Evolutionary conservation across 371 early-diverging fungal species (phyloP).

Genomic region (Mucor velutinosus): DNA sequence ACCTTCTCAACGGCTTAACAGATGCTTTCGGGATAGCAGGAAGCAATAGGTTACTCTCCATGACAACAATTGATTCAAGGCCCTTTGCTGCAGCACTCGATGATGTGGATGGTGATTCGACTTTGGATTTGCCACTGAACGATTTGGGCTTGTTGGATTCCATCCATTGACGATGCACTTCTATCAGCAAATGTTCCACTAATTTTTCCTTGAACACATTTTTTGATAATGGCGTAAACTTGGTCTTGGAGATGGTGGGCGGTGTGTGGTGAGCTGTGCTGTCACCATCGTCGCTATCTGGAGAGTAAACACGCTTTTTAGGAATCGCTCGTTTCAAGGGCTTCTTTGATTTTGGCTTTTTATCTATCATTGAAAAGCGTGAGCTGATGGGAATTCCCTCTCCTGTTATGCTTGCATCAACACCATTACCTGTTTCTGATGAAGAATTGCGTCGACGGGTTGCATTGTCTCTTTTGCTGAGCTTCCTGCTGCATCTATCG

Average conservation of each 20-base stretch:
- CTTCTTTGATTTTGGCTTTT: background rate
- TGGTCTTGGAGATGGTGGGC: background rate
- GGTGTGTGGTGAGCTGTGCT: background rate
- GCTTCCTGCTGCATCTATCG: constrained; percentile 67
- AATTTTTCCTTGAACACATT: constrained; percentile 14
- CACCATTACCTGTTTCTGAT: background rate
- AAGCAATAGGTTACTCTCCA: constrained; percentile 19
- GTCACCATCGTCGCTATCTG: constrained; percentile 10
- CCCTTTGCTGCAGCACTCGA: constrained; percentile 1
- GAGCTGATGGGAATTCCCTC: background rate
- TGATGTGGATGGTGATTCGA: constrained; percentile 8
- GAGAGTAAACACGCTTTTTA: background rate
- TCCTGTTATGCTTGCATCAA: background rate
- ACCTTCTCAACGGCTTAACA: constrained; percentile 17
- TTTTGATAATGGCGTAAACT: constrained; percentile 6
- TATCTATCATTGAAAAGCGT: background rate
- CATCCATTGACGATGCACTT: constrained; percentile 26
- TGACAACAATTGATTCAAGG: constrained; percentile 21
- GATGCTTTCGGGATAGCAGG: constrained; percentile 26
- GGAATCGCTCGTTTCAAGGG: background rate
- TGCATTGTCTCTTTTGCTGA: background rate
- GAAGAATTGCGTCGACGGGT: background rate
- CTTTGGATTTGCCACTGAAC: constrained; percentile 2
- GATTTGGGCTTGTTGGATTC: constrained; percentile 17
- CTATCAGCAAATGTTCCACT: constrained; percentile 12